These are phyloP conservation scores for Talaromyces borbonicus DNA, from an alignment of 495 filamentous ascomycete genomes.

Conservation along the genomic window DNA sequence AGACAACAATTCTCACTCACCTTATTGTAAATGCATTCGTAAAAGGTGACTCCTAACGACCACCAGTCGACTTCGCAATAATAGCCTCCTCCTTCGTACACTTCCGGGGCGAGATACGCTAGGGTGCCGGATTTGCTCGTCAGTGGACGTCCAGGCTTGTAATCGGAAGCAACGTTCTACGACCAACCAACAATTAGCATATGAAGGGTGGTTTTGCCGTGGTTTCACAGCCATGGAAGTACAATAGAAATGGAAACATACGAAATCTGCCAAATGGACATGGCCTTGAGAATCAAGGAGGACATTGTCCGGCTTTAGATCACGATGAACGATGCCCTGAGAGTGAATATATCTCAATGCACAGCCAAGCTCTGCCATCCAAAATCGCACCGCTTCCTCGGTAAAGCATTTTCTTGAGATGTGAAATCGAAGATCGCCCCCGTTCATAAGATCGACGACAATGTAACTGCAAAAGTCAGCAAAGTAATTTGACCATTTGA, in stretches of 20 bases:
- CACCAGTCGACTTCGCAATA: slow-evolving; percentile 91
- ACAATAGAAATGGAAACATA: slow-evolving; percentile 37
- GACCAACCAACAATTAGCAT: too few species aligned
- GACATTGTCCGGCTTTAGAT: slow-evolving; percentile 96
- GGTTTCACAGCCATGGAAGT: too few species aligned
- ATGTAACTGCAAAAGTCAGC: slow-evolving; percentile 59
- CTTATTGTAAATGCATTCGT: slow-evolving; percentile 99
- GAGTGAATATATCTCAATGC: slow-evolving; percentile 84
- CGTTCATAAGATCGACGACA: slow-evolving; percentile 97
- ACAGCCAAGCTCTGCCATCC: slow-evolving; percentile 90
- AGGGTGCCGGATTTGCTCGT: slow-evolving; percentile 95
- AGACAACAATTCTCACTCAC: slow-evolving; percentile 28
- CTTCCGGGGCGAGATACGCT: slow-evolving; percentile 92
- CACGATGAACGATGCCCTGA: slow-evolving; percentile 89
- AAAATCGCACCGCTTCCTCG: slow-evolving; percentile 92
- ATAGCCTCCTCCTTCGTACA: slow-evolving; percentile 84
- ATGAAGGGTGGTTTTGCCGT: too few species aligned
- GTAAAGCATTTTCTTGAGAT: slow-evolving; percentile 97
- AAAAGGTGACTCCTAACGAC: slow-evolving; percentile 93
- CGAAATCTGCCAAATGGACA: slow-evolving; percentile 96
- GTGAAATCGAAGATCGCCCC: slow-evolving; percentile 93
- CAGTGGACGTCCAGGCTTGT: slow-evolving; percentile 67
- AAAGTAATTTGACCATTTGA: background rate
- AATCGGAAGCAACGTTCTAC: slow-evolving; percentile 94
- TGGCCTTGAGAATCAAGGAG: slow-evolving; percentile 89